Evolutionary conservation across 2,329 filamentous ascomycete genomes (phyloP).

Genomic region (Apiospora hydei): DNA sequence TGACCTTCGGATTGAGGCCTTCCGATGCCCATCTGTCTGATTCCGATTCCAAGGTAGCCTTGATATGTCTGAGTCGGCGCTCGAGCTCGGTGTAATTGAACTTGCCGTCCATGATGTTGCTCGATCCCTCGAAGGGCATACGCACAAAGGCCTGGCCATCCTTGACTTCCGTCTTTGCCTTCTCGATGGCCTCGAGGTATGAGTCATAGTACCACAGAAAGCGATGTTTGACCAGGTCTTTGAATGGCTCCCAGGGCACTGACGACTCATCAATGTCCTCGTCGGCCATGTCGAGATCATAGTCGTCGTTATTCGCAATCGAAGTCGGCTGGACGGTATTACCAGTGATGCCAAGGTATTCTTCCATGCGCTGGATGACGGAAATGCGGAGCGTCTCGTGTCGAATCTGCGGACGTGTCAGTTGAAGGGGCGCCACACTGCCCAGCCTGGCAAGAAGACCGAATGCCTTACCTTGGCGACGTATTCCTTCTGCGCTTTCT

Average conservation of each 20-base stretch:
- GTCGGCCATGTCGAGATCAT: constrained; percentile 58
- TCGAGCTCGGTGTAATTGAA: constrained; percentile 83
- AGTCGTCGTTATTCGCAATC: constrained; percentile 45
- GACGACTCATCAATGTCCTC: constrained; percentile 55
- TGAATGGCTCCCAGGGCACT: constrained; percentile 82
- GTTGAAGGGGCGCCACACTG: background rate
- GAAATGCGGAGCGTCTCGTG: constrained; percentile 90
- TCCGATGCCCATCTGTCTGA: constrained; percentile 73
- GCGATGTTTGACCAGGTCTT: constrained; percentile 86
- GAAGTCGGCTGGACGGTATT: constrained; percentile 44
- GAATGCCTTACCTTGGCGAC: constrained; percentile 73
- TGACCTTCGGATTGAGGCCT: constrained; percentile 67
- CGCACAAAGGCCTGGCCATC: constrained; percentile 71
- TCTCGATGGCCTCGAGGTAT: constrained; percentile 75
- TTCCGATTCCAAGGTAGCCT: constrained; percentile 75
- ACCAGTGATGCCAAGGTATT: constrained; percentile 72
- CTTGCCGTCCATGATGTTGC: constrained; percentile 84
- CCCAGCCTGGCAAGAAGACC: background rate
- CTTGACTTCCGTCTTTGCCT: constrained; percentile 68
- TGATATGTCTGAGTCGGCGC: constrained; percentile 72
- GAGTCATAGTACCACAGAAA: constrained; percentile 97
- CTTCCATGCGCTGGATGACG: constrained; percentile 85
- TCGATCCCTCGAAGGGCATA: constrained; percentile 84
- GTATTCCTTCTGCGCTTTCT: constrained; percentile 77
- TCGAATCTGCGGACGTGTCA: constrained; percentile 67